phyloP scores from a whole-genome alignment of 345 rosid species.

The Arabidopsis arenosa region DNA sequence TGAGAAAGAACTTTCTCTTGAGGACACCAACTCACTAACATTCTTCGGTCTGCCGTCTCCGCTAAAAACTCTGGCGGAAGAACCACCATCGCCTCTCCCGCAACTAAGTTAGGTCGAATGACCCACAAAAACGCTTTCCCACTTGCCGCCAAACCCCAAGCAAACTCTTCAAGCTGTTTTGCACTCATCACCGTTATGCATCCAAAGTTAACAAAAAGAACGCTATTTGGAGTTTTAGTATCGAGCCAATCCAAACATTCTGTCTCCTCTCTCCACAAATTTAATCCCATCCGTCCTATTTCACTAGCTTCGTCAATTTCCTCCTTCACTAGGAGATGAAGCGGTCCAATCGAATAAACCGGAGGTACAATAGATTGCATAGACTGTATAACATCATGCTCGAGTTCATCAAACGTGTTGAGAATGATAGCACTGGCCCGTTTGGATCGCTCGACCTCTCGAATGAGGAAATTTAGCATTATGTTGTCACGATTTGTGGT shows the following conservation, averaged over 20 bases:
- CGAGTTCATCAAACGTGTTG: constrained; percentile 50
- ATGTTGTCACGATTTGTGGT: constrained; percentile 43
- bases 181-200: constrained; percentile 40
- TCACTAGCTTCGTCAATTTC: not conserved
- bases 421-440: constrained; percentile 45
- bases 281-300: constrained; percentile 5
- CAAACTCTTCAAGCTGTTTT: constrained; percentile 42
- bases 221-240: constrained; percentile 32
- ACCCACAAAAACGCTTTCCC: constrained; percentile 62
- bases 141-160: constrained; percentile 70
- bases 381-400: constrained; percentile 38
- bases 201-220: constrained; percentile 41
- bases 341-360: constrained; percentile 41
- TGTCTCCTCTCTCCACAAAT: constrained; percentile 46
- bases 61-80: constrained; percentile 51
- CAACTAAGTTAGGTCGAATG: constrained; percentile 59
- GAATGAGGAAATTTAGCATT: constrained; percentile 39
- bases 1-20: constrained; percentile 61
- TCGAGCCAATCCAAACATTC: constrained; percentile 46
- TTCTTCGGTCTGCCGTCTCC: constrained; percentile 49
- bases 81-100: constrained; percentile 49
- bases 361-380: constrained; percentile 42
- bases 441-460: constrained; percentile 31
- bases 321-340: constrained; percentile 18
- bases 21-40: constrained; percentile 61